Evolutionary conservation across 2,329 filamentous ascomycete species (phyloP).

Genomic region (Sclerotinia borealis): DNA sequence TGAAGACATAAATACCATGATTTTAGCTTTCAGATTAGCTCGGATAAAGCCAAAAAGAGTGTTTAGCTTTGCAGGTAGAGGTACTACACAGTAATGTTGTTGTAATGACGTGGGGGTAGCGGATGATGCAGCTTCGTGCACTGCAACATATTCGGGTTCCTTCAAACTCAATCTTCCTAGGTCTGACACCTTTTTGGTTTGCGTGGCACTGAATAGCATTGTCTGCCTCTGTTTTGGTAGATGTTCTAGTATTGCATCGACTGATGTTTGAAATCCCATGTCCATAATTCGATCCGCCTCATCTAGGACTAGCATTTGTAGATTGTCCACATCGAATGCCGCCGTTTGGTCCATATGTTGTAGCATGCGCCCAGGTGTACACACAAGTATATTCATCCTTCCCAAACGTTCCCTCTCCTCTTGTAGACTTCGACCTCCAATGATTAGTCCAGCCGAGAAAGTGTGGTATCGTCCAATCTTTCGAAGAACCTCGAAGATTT

Average conservation of each 20-base stretch:
- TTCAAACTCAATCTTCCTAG: constrained; percentile 80
- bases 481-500: constrained; percentile 90
- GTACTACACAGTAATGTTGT: constrained; percentile 85
- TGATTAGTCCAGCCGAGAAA: constrained; percentile 89
- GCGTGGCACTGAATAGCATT: constrained; percentile 90
- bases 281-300: constrained; percentile 97
- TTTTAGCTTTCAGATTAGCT: constrained; percentile 85
- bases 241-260: constrained; percentile 91
- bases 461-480: constrained; percentile 84
- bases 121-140: constrained; percentile 73
- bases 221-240: constrained; percentile 82
- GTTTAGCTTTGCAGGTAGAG: constrained; percentile 82
- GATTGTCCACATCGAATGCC: constrained; percentile 79
- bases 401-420: constrained; percentile 79
- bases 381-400: constrained; percentile 95
- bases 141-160: constrained; percentile 91
- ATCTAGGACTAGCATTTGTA: constrained; percentile 89
- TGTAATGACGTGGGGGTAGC: constrained; percentile 81
- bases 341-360: constrained; percentile 95
- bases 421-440: constrained; percentile 84
- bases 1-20: constrained; percentile 89
- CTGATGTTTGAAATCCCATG: constrained; percentile 86
- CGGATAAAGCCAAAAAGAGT: constrained; percentile 91
- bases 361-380: constrained; percentile 88
- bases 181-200: constrained; percentile 91